Percentiles rank a stretch among this genome's conserved stretches.
These are phyloP conservation scores for Vitis rotundifolia DNA, from an alignment of 164 flowering plant species.

Conservation along the genomic window DNA sequence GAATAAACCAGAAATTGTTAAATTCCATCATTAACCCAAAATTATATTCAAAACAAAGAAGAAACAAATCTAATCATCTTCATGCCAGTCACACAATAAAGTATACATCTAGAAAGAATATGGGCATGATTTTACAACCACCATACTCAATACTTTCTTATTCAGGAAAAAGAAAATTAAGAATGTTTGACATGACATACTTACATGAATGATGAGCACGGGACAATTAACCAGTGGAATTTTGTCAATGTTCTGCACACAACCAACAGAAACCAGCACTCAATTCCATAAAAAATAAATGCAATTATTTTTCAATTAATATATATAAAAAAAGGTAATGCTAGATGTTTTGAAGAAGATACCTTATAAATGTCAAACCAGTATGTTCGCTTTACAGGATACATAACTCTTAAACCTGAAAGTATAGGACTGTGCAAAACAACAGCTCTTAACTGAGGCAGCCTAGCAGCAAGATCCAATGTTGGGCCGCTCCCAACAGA, in stretches of 20 bases:
- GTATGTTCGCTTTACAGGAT: slow-evolving; percentile 86
- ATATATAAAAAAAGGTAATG: neutral
- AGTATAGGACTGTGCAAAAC: slow-evolving; percentile 90
- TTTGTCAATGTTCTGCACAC: slow-evolving; percentile 86
- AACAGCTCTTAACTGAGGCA: slow-evolving; percentile 77
- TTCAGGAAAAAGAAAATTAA: neutral
- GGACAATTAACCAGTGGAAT: slow-evolving; percentile 79
- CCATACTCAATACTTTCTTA: neutral
- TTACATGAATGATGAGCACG: slow-evolving; percentile 84
- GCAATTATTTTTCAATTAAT: too few relatives aligned
- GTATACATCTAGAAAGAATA: neutral
- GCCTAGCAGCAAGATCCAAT: slow-evolving; percentile 75
- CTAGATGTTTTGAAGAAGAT: neutral
- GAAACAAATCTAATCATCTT: neutral
- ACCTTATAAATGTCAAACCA: slow-evolving; percentile 99
- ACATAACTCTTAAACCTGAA: slow-evolving; percentile 95
- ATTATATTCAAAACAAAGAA: neutral
- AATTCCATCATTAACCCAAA: neutral
- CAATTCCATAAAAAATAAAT: slow-evolving; percentile 2
- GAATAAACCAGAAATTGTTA: neutral
- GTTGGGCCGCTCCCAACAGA: slow-evolving; percentile 98
- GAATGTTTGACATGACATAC: slow-evolving; percentile 23
- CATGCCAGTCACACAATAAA: neutral
- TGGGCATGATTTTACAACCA: neutral
- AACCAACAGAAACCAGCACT: slow-evolving; percentile 16